phyloP scores from a whole-genome alignment of 495 filamentous ascomycete genomes.

The Paragyromitra xinjiangensis region DNA sequence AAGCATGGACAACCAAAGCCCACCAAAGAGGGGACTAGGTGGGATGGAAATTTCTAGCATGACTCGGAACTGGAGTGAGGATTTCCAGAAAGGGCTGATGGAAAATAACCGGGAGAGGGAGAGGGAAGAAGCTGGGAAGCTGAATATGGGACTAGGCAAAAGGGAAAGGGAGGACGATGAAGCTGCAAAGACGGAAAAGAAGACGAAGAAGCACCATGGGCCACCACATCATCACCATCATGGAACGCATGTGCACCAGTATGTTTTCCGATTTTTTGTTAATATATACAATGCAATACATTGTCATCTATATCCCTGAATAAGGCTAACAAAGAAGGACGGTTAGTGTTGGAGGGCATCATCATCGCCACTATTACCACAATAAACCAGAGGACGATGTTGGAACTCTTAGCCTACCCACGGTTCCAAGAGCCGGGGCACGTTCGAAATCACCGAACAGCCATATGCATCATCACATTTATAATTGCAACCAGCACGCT shows the following conservation, averaged over 20 bases:
- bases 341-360: conserved; percentile 24
- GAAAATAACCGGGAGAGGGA: conserved; percentile 44
- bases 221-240: conserved; percentile 58
- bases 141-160: conserved; percentile 36
- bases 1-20: conserved; percentile 45
- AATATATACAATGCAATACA: background rate
- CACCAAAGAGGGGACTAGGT: conserved; percentile 44
- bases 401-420: conserved; percentile 61
- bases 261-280: conserved; percentile 48
- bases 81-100: conserved; percentile 50
- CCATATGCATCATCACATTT: conserved; percentile 65
- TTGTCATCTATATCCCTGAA: background rate
- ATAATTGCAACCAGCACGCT: conserved; percentile 60
- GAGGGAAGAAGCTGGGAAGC: conserved; percentile 47
- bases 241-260: conserved; percentile 63
- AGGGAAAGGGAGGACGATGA: conserved; percentile 58
- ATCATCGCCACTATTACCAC: conserved; percentile 79
- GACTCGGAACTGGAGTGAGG: conserved; percentile 49
- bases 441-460: conserved; percentile 57
- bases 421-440: conserved; percentile 53
- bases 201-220: conserved; percentile 55
- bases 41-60: conserved; percentile 50
- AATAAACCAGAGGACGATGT: conserved; percentile 71
- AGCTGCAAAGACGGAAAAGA: conserved; percentile 55
- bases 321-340: conserved; percentile 50